Conservation (phyloP, 169 alveolate species). For the Cryptosporidium muris region DNA sequence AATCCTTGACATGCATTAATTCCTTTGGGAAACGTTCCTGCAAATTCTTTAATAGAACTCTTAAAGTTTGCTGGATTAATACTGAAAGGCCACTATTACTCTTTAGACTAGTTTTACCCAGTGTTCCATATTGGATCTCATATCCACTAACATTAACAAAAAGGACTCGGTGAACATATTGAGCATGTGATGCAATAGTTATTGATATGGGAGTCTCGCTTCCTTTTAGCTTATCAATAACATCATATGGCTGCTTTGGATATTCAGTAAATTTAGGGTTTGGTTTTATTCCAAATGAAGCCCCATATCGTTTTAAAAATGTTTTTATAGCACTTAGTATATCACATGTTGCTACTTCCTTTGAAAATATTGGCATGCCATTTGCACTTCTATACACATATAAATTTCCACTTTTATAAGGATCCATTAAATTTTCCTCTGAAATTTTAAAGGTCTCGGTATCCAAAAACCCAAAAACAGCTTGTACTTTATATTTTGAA, state of each 20-base stretch:
- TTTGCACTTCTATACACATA: conserved; percentile 38
- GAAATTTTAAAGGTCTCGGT: background rate
- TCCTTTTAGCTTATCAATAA: background rate
- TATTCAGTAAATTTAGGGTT: background rate
- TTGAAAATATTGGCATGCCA: conserved; percentile 58
- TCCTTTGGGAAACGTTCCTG: conserved; percentile 18
- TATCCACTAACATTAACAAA: conserved; percentile 51
- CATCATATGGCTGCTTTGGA: background rate
- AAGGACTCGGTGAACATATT: conserved; percentile 18
- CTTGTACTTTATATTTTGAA: conserved; percentile 30
- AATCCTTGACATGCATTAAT: conserved; percentile 37
- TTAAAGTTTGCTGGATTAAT: conserved; percentile 26
- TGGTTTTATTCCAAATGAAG: conserved; percentile 23
- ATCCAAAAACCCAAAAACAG: conserved; percentile 26
- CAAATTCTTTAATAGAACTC: conserved; percentile 5
- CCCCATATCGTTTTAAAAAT: conserved; percentile 18
- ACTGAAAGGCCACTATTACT: conserved; percentile 35
- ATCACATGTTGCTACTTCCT: conserved; percentile 34
- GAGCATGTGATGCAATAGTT: background rate
- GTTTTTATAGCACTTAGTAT: conserved; percentile 34
- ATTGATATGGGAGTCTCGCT: no score
- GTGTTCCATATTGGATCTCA: conserved; percentile 61
- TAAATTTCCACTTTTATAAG: conserved; percentile 14
- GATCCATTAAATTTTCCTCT: background rate
- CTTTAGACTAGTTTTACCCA: conserved; percentile 46